Percentiles rank a stretch among this genome's conserved stretches.
phyloP scores from a whole-genome alignment of 2,329 filamentous ascomycete species.

The Curvularia verruculosa region DNA sequence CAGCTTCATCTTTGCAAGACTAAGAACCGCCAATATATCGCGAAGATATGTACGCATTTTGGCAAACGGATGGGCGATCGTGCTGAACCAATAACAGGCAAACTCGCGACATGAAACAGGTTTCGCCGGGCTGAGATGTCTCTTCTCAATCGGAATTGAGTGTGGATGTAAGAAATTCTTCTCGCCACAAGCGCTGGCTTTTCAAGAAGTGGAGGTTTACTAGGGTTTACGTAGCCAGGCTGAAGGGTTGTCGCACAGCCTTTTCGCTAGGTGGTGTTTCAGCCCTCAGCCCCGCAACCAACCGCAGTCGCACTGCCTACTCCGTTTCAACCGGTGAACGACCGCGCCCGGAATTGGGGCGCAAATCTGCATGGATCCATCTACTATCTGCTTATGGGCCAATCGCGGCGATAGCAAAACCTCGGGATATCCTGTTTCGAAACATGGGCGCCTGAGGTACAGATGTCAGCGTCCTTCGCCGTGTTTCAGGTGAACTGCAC shows the following conservation, averaged over 20 bases:
- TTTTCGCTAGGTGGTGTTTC: constrained; percentile 15
- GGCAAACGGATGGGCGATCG: not conserved
- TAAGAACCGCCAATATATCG: not conserved
- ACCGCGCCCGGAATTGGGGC: constrained; percentile 1
- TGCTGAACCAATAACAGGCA: not conserved
- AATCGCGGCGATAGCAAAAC: constrained; percentile 15
- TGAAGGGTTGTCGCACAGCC: constrained; percentile 9
- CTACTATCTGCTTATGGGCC: not conserved
- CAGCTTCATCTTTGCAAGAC: not conserved
- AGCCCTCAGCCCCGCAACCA: constrained; percentile 14
- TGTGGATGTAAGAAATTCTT: not conserved
- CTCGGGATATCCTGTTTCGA: constrained; percentile 23
- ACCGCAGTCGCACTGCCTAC: constrained; percentile 9
- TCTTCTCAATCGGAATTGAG: not conserved
- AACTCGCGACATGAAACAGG: not conserved
- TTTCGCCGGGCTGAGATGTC: not conserved
- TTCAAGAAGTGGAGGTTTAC: not conserved
- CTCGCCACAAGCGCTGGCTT: not conserved
- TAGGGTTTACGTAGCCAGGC: not conserved
- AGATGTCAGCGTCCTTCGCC: constrained; percentile 10
- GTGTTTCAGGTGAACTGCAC: constrained; percentile 39
- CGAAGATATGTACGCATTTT: not conserved
- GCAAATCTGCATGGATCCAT: constrained; percentile 6
- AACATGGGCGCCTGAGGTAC: constrained; percentile 28
- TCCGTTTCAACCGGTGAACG: constrained; percentile 10